Evolutionary conservation across 2,329 filamentous ascomycete species (phyloP).

Genomic region (Cyphellophora europaea): DNA sequence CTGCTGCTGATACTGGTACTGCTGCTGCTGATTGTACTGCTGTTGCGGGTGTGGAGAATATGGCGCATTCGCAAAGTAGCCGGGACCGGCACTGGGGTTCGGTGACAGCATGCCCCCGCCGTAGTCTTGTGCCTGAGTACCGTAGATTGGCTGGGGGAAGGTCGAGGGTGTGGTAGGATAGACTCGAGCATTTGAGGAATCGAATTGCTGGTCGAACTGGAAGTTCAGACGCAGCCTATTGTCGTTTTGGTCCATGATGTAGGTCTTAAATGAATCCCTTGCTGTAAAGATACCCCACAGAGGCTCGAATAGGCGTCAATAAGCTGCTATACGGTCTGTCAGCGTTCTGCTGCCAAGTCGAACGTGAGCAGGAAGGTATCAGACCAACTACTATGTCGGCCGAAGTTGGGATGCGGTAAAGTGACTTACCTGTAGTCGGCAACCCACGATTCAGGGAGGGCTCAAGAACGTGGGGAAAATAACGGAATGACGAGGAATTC

Average conservation of each 20-base stretch:
- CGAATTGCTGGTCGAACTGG: constrained; percentile 51
- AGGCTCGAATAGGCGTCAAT: no score
- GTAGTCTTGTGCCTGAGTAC: constrained; percentile 52
- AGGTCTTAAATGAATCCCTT: no score
- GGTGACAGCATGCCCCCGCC: constrained; percentile 36
- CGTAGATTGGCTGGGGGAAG: constrained; percentile 83
- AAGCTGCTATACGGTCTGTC: no score
- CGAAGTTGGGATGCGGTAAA: no score
- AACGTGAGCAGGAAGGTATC: no score
- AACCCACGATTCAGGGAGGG: no score
- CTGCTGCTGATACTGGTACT: constrained; percentile 41
- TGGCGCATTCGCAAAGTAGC: constrained; percentile 56
- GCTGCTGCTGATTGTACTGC: constrained; percentile 36
- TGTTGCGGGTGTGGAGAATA: constrained; percentile 44
- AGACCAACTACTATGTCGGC: no score
- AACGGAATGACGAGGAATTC: no score
- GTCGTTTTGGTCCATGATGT: constrained; percentile 52
- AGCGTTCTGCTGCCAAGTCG: no score
- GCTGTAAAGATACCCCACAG: no score
- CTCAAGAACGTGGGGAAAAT: no score
- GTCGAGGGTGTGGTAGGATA: constrained; percentile 90
- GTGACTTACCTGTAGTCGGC: no score
- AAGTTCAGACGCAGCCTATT: constrained; percentile 39
- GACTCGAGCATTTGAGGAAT: constrained; percentile 52
- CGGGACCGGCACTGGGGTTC: constrained; percentile 31